Conservation (phyloP, 192 early-diverging fungal genomes). For the Phycomyces blakesleeanus region DNA sequence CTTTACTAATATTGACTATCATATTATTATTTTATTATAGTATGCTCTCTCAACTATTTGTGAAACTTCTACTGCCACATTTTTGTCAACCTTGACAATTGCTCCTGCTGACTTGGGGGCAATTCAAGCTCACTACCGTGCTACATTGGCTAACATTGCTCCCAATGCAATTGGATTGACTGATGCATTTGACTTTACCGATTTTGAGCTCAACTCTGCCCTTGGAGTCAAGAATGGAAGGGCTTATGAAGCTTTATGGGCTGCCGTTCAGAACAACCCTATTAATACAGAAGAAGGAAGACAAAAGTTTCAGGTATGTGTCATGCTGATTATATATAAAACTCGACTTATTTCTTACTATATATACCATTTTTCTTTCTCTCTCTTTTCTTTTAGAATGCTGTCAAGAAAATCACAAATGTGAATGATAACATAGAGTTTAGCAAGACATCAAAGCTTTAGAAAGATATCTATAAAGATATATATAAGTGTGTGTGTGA, state of each 20-base stretch:
- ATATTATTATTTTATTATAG: slow-evolving; percentile 42
- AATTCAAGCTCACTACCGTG: slow-evolving; percentile 19
- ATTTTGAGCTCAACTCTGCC: slow-evolving; percentile 63
- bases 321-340: background rate
- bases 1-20: too few relatives aligned
- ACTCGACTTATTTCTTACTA: too few relatives aligned
- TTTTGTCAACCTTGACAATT: slow-evolving; percentile 45
- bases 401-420: slow-evolving; percentile 19
- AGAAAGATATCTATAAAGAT: background rate
- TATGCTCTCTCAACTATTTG: slow-evolving; percentile 44
- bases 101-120: slow-evolving; percentile 34
- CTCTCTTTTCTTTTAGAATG: slow-evolving; percentile 10
- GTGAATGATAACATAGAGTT: slow-evolving; percentile 9
- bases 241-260: slow-evolving; percentile 65
- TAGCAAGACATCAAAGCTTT: slow-evolving; percentile 8
- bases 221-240: slow-evolving; percentile 65
- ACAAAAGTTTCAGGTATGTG: slow-evolving; percentile 20
- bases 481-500: too few relatives aligned
- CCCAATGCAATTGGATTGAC: slow-evolving; percentile 67
- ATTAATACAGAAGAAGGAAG: slow-evolving; percentile 20
- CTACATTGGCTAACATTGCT: slow-evolving; percentile 48
- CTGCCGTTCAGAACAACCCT: slow-evolving; percentile 33
- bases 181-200: slow-evolving; percentile 71
- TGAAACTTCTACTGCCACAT: slow-evolving; percentile 38
- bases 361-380: too few relatives aligned